Conservation (phyloP, 1,139 yeast species). For the Suhomyces bolitotheri region DNA sequence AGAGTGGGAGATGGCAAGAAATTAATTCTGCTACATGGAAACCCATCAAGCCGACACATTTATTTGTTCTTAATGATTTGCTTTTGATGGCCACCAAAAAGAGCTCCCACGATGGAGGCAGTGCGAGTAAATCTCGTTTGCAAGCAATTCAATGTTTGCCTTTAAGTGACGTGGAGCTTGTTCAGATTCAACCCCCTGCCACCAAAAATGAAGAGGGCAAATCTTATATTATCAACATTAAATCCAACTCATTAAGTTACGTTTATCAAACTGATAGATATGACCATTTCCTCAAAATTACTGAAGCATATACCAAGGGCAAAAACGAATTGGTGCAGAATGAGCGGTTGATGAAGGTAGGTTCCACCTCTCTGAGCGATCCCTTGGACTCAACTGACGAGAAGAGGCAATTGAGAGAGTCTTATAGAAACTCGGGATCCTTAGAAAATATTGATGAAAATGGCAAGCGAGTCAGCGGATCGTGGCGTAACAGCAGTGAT, state of each 20-base stretch:
- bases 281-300: constrained; percentile 58
- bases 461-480: constrained; percentile 31
- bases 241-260: constrained; percentile 50
- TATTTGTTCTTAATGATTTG: constrained; percentile 77
- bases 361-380: constrained; percentile 15
- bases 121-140: constrained; percentile 35
- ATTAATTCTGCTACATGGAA: constrained; percentile 86
- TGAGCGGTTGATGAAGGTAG: constrained; percentile 44
- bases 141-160: constrained; percentile 85
- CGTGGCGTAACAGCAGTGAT: constrained; percentile 39
- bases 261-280: constrained; percentile 66
- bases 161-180: constrained; percentile 58
- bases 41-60: constrained; percentile 72
- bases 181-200: constrained; percentile 33
- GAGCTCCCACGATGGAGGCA: constrained; percentile 28
- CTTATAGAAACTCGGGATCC: constrained; percentile 41
- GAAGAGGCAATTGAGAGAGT: constrained; percentile 42
- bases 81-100: constrained; percentile 71
- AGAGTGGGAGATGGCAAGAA: constrained; percentile 86
- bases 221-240: constrained; percentile 47
- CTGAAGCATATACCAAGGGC: constrained; percentile 63
- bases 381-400: constrained; percentile 28
- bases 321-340: constrained; percentile 57
- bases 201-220: constrained; percentile 26
- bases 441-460: constrained; percentile 28